A percentile compares a stretch with the other conserved stretches of the same genome.
Conservation (phyloP, 1,284 basidiomycete species). For the Tylopilus sp. region DNA sequence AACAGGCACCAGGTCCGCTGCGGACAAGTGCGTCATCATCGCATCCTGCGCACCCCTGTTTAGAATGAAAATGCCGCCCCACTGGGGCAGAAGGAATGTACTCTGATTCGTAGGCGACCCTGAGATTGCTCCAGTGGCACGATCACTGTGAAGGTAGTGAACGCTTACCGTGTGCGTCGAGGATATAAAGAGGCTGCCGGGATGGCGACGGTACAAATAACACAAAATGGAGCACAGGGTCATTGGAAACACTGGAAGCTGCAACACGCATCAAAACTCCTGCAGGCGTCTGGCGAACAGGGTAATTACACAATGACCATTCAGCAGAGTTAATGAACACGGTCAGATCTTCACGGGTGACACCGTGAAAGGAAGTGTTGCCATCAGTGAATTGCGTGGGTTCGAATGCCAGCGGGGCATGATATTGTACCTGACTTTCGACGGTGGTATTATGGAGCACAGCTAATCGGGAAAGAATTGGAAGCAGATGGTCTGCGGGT, state of each 20-base stretch:
- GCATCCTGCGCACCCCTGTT: conserved; percentile 49
- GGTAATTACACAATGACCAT: conserved; percentile 80
- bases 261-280: conserved; percentile 13
- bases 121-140: conserved; percentile 24
- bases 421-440: conserved; percentile 91
- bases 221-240: conserved; percentile 91
- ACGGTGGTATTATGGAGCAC: conserved; percentile 86
- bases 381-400: conserved; percentile 44
- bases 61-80: conserved; percentile 86
- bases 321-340: conserved; percentile 95
- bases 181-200: conserved; percentile 70
- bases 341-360: conserved; percentile 79
- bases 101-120: conserved; percentile 46
- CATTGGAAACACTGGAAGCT: conserved; percentile 83
- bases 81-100: conserved; percentile 91
- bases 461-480: conserved; percentile 58
- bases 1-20: conserved; percentile 46
- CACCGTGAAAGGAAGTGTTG: conserved; percentile 44
- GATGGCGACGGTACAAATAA: conserved; percentile 78
- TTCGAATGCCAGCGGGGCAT: conserved; percentile 84
- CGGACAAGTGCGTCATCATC: conserved; percentile 37
- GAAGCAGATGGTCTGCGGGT: conserved; percentile 61
- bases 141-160: conserved; percentile 3
- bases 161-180: conserved; percentile 52
- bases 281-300: not conserved